Conservation (phyloP, 345 rosid genomes). For the Salix purpurea region DNA sequence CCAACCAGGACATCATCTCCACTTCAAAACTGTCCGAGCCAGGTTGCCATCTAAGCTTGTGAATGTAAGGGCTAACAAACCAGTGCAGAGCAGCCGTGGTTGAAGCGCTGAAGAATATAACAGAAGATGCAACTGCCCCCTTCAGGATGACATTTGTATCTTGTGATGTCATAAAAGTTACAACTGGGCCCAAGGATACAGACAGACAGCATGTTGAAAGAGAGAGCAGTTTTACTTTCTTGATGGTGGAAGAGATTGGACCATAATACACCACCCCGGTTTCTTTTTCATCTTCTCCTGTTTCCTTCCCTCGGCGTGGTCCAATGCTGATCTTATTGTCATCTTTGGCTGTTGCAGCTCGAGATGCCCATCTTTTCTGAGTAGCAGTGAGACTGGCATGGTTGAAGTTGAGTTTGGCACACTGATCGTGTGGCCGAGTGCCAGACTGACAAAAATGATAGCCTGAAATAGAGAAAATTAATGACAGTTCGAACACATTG, state of each 20-base stretch:
- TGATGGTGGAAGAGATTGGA: constrained; percentile 78
- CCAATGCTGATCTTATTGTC: constrained; percentile 76
- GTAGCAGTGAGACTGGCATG: neutral
- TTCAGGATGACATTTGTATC: constrained; percentile 77
- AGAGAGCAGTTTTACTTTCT: constrained; percentile 88
- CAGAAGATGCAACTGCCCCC: constrained; percentile 83
- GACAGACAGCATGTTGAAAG: constrained; percentile 97
- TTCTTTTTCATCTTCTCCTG: constrained; percentile 42
- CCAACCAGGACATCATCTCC: constrained; percentile 95
- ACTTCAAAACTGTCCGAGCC: constrained; percentile 87
- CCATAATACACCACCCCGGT: constrained; percentile 60
- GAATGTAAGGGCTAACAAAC: constrained; percentile 90
- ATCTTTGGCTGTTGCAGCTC: constrained; percentile 43
- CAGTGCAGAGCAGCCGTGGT: constrained; percentile 81
- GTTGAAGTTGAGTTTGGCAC: neutral
- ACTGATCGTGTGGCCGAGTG: neutral
- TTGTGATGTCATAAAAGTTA: constrained; percentile 89
- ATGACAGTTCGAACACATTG: neutral
- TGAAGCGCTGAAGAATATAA: constrained; percentile 77
- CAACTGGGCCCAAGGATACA: constrained; percentile 80
- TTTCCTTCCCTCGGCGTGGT: constrained; percentile 37
- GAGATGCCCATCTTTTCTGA: constrained; percentile 41
- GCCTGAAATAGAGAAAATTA: neutral
- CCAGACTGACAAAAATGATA: neutral
- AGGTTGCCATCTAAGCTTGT: constrained; percentile 89